Evolutionary conservation across 2,329 filamentous ascomycete genomes (phyloP).

Genomic region (Gyromitra esculenta): DNA sequence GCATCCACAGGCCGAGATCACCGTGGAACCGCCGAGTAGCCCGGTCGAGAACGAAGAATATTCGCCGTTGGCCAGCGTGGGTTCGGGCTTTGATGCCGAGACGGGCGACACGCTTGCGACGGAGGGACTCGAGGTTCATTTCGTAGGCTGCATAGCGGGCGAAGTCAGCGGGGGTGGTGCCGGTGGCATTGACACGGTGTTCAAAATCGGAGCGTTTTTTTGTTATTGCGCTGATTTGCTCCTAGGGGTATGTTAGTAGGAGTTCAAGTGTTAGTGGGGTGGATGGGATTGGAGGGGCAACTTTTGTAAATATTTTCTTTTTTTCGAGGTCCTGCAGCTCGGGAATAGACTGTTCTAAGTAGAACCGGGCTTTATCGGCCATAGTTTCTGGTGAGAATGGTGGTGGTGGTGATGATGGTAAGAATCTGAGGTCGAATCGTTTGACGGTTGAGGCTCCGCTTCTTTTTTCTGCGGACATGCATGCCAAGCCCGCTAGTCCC

Average conservation of each 20-base stretch:
- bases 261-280: constrained; percentile 21
- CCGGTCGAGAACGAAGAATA: constrained; percentile 89
- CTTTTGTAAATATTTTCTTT: constrained; percentile 88
- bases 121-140: constrained; percentile 75
- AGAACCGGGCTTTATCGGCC: constrained; percentile 94
- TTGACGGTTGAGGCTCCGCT: constrained; percentile 21
- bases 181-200: constrained; percentile 85
- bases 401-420: not conserved
- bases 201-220: constrained; percentile 93
- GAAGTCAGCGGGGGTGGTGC: constrained; percentile 79
- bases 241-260: constrained; percentile 66
- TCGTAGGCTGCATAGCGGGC: constrained; percentile 81
- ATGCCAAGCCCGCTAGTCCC: constrained; percentile 7
- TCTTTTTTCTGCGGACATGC: constrained; percentile 13
- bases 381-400: constrained; percentile 61
- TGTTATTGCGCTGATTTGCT: constrained; percentile 89
- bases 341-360: constrained; percentile 88
- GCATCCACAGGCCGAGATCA: constrained; percentile 83
- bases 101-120: constrained; percentile 82
- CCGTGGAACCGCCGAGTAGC: constrained; percentile 85
- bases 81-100: constrained; percentile 78
- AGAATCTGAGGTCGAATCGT: not conserved
- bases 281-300: constrained; percentile 60
- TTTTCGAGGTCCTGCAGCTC: constrained; percentile 92
- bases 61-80: constrained; percentile 79